Evolutionary conservation across 768 basidiomycete species (phyloP).

Genomic region (Boletus tylopilopsis): DNA sequence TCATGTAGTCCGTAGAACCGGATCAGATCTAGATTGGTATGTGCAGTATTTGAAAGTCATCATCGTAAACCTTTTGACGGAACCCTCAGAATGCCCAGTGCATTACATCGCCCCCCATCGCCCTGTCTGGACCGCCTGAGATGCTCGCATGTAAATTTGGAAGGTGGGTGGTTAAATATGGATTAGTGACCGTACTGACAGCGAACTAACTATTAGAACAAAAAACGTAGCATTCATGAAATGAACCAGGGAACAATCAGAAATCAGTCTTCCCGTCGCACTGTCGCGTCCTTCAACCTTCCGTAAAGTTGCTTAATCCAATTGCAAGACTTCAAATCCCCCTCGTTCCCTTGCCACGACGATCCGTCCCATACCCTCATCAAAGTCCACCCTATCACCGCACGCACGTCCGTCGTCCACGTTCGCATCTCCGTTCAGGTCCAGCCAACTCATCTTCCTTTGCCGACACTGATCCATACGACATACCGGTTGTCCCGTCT

Average conservation of each 20-base stretch:
- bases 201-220: too few relatives aligned
- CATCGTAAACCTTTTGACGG: neutral
- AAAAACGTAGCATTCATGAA: neutral
- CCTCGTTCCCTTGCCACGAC: slow-evolving; percentile 25
- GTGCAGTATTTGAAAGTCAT: too few relatives aligned
- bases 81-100: neutral
- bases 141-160: neutral
- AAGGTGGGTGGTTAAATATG: neutral
- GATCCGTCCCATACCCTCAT: slow-evolving; percentile 30
- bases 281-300: neutral
- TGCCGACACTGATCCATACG: slow-evolving; percentile 3
- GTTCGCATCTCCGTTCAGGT: neutral
- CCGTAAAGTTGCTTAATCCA: slow-evolving; percentile 6
- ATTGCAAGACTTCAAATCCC: slow-evolving; percentile 27
- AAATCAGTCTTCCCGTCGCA: neutral
- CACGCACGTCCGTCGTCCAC: neutral
- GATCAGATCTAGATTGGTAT: slow-evolving; percentile 1
- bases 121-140: slow-evolving; percentile 8
- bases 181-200: neutral
- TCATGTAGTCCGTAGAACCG: neutral
- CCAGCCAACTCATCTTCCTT: neutral
- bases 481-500: slow-evolving; percentile 20
- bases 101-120: neutral
- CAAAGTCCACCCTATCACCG: slow-evolving; percentile 27
- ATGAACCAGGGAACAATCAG: too few relatives aligned